Conservation (phyloP, 225 moss, liverwort and hornwort species). For the Straminergon stramineum region DNA sequence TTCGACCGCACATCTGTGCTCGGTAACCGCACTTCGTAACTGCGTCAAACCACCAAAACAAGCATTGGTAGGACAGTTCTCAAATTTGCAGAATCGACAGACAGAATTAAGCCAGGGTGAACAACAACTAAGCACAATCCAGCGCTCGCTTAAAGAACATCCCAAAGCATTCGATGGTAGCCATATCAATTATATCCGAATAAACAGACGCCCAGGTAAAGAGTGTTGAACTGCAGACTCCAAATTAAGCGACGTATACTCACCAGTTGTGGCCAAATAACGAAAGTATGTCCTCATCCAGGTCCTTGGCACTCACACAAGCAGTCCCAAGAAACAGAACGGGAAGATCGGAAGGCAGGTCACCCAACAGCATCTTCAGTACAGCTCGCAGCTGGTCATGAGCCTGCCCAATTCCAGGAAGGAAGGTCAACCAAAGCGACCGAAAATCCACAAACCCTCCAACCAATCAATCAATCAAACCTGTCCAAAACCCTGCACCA, state of each 20-base stretch:
- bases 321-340: conserved; percentile 68
- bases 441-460: neutral
- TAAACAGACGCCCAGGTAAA: neutral
- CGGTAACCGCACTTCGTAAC: conserved; percentile 55
- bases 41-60: conserved; percentile 10
- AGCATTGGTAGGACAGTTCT: neutral
- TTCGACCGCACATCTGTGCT: conserved; percentile 41
- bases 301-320: conserved; percentile 41
- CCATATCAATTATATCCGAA: neutral
- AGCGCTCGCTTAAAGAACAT: neutral
- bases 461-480: neutral
- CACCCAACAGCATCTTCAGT: conserved; percentile 61
- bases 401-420: conserved; percentile 31
- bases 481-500: neutral
- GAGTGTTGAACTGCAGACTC: neutral
- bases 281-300: conserved; percentile 39
- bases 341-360: conserved; percentile 75
- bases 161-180: neutral
- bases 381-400: conserved; percentile 72
- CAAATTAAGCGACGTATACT: neutral
- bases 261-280: conserved; percentile 60
- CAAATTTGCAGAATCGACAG: neutral
- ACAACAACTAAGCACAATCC: neutral
- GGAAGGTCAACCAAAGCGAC: neutral
- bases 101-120: neutral